Evolutionary conservation across 1,284 basidiomycete species (phyloP), one percentile per base, ranked within the genome.

Genomic region (Cryptococcus deneoformans): DNA sequence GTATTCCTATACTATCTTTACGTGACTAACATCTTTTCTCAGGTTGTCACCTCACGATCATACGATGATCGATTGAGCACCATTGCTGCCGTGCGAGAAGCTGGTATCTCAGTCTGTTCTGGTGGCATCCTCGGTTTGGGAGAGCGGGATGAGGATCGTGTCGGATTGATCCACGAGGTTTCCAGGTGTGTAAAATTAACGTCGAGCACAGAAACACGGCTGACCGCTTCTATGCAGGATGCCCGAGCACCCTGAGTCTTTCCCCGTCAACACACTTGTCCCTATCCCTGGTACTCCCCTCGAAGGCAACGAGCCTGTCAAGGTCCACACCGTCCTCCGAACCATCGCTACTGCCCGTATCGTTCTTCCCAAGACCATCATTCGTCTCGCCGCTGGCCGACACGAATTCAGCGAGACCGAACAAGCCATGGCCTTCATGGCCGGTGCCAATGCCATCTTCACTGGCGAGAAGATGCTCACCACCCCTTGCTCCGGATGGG

Each of bases 381-480:
- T 99, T 65, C 86, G 95, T 59, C 85, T 99, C 34, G 93, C 95
- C 2, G 95, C 95, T 14, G 95, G 95, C 50, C 83, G 95, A 68
- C 92, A 93, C 75, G 89, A 87, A 3, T 86, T 97, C 71, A 83
- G 83, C 62, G 95, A 99, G 80, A 84, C 89, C 6, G 90, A 98
- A 77, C 95, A 98, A 72, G 92, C 88, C 11, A 94, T 99, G 90
- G 73, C 91, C 70, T 99, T 98, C 80, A 89, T 98, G 87, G 93
- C 95, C 5, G 95, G 95, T 50, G 95, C 95, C 49, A 99, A 99
- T 72, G 95, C 95, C 43, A 89, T 98, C 63, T 99, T 99, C 75
- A 99, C 95, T 16, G 95, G 95, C 45, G 92, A 98, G 73, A 83
- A 88, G 70, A 98, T 98, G 95, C 78, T 99, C 63, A 99, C 95